Evolutionary conservation across 1,284 basidiomycete species (phyloP), one percentile per base, ranked within the genome.

Genomic region (Stygiomarasmius scandens): DNA sequence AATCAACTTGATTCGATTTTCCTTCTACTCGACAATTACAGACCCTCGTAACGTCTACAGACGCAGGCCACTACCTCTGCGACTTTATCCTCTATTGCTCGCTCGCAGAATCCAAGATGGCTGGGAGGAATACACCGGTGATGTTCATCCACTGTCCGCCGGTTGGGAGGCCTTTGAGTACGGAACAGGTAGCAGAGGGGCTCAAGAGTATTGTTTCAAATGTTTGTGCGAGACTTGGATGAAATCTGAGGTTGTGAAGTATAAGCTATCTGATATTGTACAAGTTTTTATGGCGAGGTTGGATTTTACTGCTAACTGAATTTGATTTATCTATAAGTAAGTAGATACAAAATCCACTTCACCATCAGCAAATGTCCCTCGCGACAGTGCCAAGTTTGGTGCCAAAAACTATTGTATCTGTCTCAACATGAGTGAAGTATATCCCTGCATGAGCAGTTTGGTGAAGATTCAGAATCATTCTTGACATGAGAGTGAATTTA

Each of bases 61-160:
- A 90, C 65, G 85, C 88, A 22, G 89, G 89, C 0, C 87, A 86
- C 66, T 90, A 85, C 68, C 73, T 90, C 19, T 87, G 83, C 68
- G 89, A 90, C 71, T 90, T 87, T 69, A 80, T 87, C 59, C 89
- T 87, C 69, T 90, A 87, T 65, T 87, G 87, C 65, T 90, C 88
- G 10, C 77, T 90, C n/a, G 87, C 86, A 3, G 87, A 90, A 67
- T 41, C 38, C 8, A 41, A 41, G n/a, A 41, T 41, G 38, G 38
- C 38, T 63, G 74, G 77, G n/a, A 76, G 75, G 50, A 78, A 78
- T 20, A 77, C 80, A 3, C 81, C 82, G 65, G 86, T 90, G 49
- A 72, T 90, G 16, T 88, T 88, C 70, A 72, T 90, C 68, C 89
- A 90, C 65, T 87, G 86, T 63, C 84, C 87, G 16, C 87, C 87